Evolutionary conservation across 163 green algal genomes (phyloP).

Genomic region (Scenedesmus sp.): DNA sequence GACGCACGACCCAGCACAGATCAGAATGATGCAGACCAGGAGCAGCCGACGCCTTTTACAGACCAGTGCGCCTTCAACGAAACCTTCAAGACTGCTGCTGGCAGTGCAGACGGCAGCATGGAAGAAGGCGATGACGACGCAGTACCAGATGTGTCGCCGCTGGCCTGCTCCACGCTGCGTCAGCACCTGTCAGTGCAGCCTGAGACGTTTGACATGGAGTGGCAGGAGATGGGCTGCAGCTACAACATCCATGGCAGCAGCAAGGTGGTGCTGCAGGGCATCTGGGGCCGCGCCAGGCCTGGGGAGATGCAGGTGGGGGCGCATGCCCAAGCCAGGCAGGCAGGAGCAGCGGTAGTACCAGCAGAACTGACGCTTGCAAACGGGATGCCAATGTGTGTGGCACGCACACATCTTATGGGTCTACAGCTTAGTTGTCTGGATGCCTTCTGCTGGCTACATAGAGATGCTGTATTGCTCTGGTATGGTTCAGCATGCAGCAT

Average conservation of each 20-base stretch:
- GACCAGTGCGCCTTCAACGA: not conserved
- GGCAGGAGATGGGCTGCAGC: constrained; percentile 63
- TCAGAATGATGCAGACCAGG: not conserved
- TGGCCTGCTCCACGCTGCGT: not conserved
- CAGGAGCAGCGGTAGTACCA: not conserved
- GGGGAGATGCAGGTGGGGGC: constrained; percentile 54
- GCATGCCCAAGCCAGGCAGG: not conserved
- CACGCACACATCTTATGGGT: too few species aligned
- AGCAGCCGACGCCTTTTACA: not conserved
- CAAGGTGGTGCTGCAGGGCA: constrained; percentile 46
- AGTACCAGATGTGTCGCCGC: not conserved
- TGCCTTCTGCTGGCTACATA: too few species aligned
- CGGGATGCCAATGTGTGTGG: too few species aligned
- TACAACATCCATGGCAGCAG: constrained; percentile 43
- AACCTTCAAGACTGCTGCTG: not conserved
- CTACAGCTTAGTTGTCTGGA: too few species aligned
- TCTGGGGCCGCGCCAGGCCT: constrained; percentile 41
- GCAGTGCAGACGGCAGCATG: not conserved
- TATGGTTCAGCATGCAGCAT: too few species aligned
- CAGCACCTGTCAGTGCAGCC: not conserved
- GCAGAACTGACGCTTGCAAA: not conserved
- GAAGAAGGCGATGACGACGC: not conserved
- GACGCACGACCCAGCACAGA: not conserved
- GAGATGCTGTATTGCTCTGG: too few species aligned
- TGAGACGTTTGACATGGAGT: constrained; percentile 56